Percentiles rank a stretch among this genome's conserved stretches.
phyloP scores from a whole-genome alignment of 495 filamentous ascomycete genomes.

The Aspergillus sparsus region DNA sequence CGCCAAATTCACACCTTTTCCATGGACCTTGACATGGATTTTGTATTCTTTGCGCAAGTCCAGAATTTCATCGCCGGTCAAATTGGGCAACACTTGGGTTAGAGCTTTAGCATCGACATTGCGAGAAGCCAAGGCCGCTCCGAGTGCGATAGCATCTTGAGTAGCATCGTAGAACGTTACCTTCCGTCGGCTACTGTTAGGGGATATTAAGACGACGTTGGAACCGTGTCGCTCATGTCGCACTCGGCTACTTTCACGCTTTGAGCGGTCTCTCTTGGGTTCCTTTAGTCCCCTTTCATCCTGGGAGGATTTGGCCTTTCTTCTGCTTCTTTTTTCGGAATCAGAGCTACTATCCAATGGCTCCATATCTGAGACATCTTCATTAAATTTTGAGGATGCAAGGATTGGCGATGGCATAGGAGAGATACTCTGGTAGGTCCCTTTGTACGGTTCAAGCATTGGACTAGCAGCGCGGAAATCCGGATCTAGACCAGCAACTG shows the following conservation, averaged over 20 bases:
- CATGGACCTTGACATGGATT: conserved; percentile 74
- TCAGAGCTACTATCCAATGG: conserved; percentile 42
- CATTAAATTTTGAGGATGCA: conserved; percentile 43
- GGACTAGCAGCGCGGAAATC: conserved; percentile 71
- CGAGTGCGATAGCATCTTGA: conserved; percentile 73
- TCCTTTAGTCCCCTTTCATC: conserved; percentile 31
- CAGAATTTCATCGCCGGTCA: conserved; percentile 83
- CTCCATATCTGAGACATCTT: conserved; percentile 54
- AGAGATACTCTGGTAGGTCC: conserved; percentile 92
- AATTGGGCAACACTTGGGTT: conserved; percentile 78
- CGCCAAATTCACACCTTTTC: conserved; percentile 87
- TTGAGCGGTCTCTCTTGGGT: conserved; percentile 33
- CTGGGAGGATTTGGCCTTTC: conserved; percentile 33
- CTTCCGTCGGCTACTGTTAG: conserved; percentile 40
- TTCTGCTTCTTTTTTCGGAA: conserved; percentile 34
- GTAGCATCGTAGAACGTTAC: conserved; percentile 74
- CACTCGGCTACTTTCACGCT: conserved; percentile 31
- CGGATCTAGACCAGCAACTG: conserved; percentile 30
- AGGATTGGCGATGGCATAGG: conserved; percentile 84
- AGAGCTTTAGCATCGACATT: conserved; percentile 68
- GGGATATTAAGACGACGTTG: conserved; percentile 32
- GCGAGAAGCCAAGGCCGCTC: conserved; percentile 70
- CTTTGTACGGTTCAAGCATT: conserved; percentile 87
- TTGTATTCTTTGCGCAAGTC: conserved; percentile 88
- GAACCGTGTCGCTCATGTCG: conserved; percentile 35